Evolutionary conservation across 768 basidiomycete genomes (phyloP).

Genomic region (Cubamyces lactineus): DNA sequence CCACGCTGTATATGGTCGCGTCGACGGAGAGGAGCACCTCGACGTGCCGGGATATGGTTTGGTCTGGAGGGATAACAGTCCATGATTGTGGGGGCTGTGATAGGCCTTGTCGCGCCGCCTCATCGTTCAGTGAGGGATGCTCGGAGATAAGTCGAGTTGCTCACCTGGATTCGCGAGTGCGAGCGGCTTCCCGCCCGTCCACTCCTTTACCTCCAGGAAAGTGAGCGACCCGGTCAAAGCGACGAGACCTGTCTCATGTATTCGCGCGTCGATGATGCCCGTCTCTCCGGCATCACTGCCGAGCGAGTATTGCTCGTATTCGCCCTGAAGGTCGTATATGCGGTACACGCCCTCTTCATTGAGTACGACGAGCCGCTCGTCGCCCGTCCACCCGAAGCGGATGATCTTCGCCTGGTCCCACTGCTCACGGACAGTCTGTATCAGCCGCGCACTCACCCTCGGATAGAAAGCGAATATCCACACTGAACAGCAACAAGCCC

Average conservation of each 20-base stretch:
- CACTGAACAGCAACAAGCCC: constrained; percentile 67
- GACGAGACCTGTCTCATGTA: constrained; percentile 87
- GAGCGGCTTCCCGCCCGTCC: constrained; percentile 78
- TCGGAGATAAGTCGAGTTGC: constrained; percentile 30
- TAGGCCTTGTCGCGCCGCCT: constrained; percentile 51
- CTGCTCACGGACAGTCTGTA: constrained; percentile 43
- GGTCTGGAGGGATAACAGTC: constrained; percentile 88
- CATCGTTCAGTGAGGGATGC: background rate
- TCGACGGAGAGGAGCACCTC: constrained; percentile 87
- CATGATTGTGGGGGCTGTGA: constrained; percentile 80
- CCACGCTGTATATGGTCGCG: constrained; percentile 79
- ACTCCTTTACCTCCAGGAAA: constrained; percentile 86
- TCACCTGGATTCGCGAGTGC: constrained; percentile 75
- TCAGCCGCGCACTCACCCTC: background rate
- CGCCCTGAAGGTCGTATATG: constrained; percentile 84
- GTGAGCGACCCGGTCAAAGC: constrained; percentile 77
- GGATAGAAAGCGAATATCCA: constrained; percentile 48
- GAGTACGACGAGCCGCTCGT: constrained; percentile 80
- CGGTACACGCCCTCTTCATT: constrained; percentile 94
- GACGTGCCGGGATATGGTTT: constrained; percentile 86
- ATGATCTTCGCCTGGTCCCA: constrained; percentile 91
- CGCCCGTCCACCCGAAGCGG: constrained; percentile 81
- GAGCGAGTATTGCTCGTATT: constrained; percentile 84
- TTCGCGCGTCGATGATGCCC: constrained; percentile 83
- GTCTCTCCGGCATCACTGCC: constrained; percentile 81